These are phyloP conservation scores for Anisodus acutangulus DNA, from an alignment of 257 asterid genomes.

Conservation along the genomic window DNA sequence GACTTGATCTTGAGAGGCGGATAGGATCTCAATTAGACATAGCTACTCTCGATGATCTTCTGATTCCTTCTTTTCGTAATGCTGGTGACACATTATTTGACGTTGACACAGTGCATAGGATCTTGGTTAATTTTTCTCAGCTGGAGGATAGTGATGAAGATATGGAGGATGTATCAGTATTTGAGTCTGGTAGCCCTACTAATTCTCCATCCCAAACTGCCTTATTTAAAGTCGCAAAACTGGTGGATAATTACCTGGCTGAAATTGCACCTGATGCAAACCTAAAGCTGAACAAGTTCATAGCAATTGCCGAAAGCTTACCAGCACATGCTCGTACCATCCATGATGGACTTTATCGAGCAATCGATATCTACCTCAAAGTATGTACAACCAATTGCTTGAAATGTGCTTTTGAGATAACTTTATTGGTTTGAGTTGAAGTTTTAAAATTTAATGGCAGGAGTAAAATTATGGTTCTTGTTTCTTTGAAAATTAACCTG, in stretches of 20 bases:
- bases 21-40: constrained; percentile 76
- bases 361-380: constrained; percentile 93
- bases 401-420: neutral
- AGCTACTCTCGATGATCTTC: constrained; percentile 86
- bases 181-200: constrained; percentile 69
- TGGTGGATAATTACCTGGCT: constrained; percentile 79
- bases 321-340: constrained; percentile 79
- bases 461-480: neutral
- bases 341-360: constrained; percentile 85
- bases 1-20: constrained; percentile 90
- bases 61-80: constrained; percentile 80
- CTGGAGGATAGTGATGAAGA: constrained; percentile 84
- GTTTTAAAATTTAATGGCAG: neutral
- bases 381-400: constrained; percentile 45
- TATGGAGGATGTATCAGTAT: constrained; percentile 71
- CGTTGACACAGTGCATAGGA: constrained; percentile 80
- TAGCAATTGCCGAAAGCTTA: constrained; percentile 75
- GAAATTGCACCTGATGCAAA: constrained; percentile 95
- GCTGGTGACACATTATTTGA: constrained; percentile 89
- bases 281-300: constrained; percentile 74
- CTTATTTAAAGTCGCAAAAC: constrained; percentile 73
- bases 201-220: constrained; percentile 77
- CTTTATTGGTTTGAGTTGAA: constrained; percentile 16
- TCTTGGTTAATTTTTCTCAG: constrained; percentile 79
- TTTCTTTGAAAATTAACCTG: neutral